A percentile compares a stretch with the other conserved stretches of the same genome.
Conservation (phyloP, 768 basidiomycete species). For the Xerocomus spinulosus region DNA sequence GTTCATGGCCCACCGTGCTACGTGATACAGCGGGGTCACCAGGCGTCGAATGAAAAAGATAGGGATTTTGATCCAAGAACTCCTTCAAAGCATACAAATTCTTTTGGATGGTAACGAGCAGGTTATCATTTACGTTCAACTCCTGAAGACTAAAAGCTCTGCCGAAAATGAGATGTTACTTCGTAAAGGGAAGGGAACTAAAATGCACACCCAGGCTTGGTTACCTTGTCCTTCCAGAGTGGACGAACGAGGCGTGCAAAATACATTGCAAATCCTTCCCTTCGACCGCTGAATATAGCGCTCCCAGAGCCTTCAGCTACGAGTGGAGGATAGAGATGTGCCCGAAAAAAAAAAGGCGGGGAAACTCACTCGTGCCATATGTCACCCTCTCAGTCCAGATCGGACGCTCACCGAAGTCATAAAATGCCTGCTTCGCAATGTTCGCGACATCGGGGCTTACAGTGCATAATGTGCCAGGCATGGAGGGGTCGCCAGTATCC, state of each 20-base stretch:
- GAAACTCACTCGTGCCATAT: constrained; percentile 62
- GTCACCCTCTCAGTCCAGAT: constrained; percentile 76
- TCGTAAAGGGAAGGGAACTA: not conserved
- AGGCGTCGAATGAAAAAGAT: constrained; percentile 79
- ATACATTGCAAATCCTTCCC: constrained; percentile 85
- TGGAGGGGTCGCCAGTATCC: constrained; percentile 48
- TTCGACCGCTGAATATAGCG: constrained; percentile 78
- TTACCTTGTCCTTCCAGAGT: constrained; percentile 83
- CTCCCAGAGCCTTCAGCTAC: constrained; percentile 66
- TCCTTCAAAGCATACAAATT: constrained; percentile 75
- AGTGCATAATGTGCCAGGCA: constrained; percentile 43
- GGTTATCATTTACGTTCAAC: constrained; percentile 58
- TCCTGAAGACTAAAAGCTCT: constrained; percentile 47
- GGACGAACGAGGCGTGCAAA: constrained; percentile 82
- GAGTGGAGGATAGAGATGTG: constrained; percentile 2
- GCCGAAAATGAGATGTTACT: constrained; percentile 1
- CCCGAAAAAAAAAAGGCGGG: not conserved
- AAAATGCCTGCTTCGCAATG: constrained; percentile 81
- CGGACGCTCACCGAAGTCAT: constrained; percentile 80
- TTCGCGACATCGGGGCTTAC: constrained; percentile 59
- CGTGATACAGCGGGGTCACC: constrained; percentile 61
- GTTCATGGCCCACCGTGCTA: constrained; percentile 54
- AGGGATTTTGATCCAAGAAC: constrained; percentile 75
- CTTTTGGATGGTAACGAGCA: constrained; percentile 68
- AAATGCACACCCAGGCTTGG: constrained; percentile 49